A percentile compares a stretch with the other conserved stretches of the same genome.
These are phyloP conservation scores for Blastobotrys serpentis DNA, from an alignment of 1,139 yeast species.

Conservation along the genomic window DNA sequence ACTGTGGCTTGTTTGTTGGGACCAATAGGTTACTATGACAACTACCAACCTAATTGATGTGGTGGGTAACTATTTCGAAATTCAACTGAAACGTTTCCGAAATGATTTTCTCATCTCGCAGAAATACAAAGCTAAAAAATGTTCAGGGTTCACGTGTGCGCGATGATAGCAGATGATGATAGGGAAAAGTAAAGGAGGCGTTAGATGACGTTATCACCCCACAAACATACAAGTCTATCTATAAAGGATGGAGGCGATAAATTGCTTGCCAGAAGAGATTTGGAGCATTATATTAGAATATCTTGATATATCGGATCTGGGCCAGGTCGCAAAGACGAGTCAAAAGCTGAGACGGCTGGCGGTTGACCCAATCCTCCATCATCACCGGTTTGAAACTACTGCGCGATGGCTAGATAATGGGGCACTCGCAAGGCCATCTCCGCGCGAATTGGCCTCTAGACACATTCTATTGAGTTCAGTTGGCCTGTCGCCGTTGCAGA, in stretches of 20 bases:
- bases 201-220: neutral
- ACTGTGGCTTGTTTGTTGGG: neutral
- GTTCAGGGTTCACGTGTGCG: neutral
- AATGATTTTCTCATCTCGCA: too few relatives aligned
- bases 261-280: constrained; percentile 31
- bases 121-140: too few relatives aligned
- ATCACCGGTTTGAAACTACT: constrained; percentile 23
- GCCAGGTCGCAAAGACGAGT: constrained; percentile 24
- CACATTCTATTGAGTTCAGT: constrained; percentile 30
- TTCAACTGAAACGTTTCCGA: too few relatives aligned
- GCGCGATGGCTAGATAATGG: constrained; percentile 27
- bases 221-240: too few relatives aligned
- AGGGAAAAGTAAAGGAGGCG: neutral
- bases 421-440: constrained; percentile 28
- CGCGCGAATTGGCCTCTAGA: constrained; percentile 28
- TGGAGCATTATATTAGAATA: constrained; percentile 26
- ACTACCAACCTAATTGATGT: too few relatives aligned
- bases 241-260: constrained; percentile 8
- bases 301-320: constrained; percentile 33
- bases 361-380: constrained; percentile 28
- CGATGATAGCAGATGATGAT: neutral
- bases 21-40: too few relatives aligned
- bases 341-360: constrained; percentile 29
- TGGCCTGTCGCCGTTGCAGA: constrained; percentile 31
- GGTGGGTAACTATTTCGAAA: too few relatives aligned